These are phyloP conservation scores for Petunia axillaris DNA, from an alignment of 257 asterid genomes.

Conservation along the genomic window DNA sequence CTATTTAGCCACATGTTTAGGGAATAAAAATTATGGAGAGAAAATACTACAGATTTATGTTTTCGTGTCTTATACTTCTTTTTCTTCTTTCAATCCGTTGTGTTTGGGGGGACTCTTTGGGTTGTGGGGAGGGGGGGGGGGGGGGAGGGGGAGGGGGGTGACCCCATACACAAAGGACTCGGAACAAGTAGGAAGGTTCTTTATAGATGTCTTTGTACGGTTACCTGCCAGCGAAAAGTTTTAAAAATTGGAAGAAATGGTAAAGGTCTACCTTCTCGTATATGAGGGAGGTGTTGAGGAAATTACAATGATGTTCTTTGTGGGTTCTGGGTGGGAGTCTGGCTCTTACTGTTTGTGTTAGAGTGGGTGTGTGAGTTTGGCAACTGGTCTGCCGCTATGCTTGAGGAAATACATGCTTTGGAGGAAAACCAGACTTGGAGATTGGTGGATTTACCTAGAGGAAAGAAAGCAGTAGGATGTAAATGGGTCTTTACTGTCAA, in stretches of 20 bases:
- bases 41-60: not conserved
- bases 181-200: not conserved
- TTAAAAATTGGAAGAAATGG: not conserved
- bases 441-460: too few relatives aligned
- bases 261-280: not conserved
- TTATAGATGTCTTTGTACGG: conserved; percentile 13
- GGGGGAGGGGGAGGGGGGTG: too few relatives aligned
- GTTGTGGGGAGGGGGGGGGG: not conserved
- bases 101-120: not conserved
- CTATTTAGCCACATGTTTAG: not conserved
- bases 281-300: not conserved
- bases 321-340: not conserved
- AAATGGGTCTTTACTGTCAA: too few relatives aligned
- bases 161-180: not conserved
- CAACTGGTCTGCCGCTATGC: too few relatives aligned
- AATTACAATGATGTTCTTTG: not conserved
- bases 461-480: too few relatives aligned
- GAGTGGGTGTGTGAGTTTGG: too few relatives aligned
- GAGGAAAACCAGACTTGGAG: too few relatives aligned
- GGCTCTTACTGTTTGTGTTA: not conserved
- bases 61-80: conserved; percentile 13
- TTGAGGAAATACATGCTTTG: too few relatives aligned
- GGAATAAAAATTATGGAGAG: not conserved
- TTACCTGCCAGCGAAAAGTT: not conserved
- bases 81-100: conserved; percentile 11